Percentiles rank a stretch among this genome's conserved stretches.
Evolutionary conservation across 768 basidiomycete genomes (phyloP).

Genomic region (Kwoniella dendrophila): DNA sequence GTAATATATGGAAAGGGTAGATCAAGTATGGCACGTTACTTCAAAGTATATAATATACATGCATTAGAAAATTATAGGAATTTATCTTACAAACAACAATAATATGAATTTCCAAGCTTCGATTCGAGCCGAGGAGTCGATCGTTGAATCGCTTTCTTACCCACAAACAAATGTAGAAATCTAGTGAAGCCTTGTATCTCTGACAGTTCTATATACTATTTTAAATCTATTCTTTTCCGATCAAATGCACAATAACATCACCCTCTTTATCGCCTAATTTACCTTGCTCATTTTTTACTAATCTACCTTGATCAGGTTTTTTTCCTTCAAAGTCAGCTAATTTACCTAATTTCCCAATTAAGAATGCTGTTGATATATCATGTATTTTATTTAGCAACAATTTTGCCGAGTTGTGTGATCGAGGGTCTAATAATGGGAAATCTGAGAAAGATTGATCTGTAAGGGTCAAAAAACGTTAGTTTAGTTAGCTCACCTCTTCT

Average conservation of each 20-base stretch:
- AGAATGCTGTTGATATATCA: slow-evolving; percentile 40
- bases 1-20: too few species aligned
- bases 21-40: too few species aligned
- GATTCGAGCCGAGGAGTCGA: too few species aligned
- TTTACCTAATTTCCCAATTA: slow-evolving; percentile 25
- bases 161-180: too few species aligned
- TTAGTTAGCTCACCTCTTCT: not conserved
- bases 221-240: slow-evolving; percentile 17
- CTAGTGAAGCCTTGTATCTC: slow-evolving; percentile 1
- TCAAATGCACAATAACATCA: slow-evolving; percentile 47
- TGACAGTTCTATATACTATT: not conserved
- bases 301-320: slow-evolving; percentile 36
- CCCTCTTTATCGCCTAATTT: slow-evolving; percentile 36
- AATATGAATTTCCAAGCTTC: too few species aligned
- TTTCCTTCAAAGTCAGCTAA: slow-evolving; percentile 30
- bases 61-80: too few species aligned
- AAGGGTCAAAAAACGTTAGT: not conserved
- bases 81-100: too few species aligned
- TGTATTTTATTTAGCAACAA: slow-evolving; percentile 38
- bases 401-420: slow-evolving; percentile 21
- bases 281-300: slow-evolving; percentile 32
- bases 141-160: too few species aligned
- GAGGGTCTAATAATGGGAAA: slow-evolving; percentile 47
- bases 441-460: slow-evolving; percentile 54
- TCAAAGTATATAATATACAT: too few species aligned